Evolutionary conservation across 768 basidiomycete genomes (phyloP).

Genomic region (Pulveroboletus sp.): DNA sequence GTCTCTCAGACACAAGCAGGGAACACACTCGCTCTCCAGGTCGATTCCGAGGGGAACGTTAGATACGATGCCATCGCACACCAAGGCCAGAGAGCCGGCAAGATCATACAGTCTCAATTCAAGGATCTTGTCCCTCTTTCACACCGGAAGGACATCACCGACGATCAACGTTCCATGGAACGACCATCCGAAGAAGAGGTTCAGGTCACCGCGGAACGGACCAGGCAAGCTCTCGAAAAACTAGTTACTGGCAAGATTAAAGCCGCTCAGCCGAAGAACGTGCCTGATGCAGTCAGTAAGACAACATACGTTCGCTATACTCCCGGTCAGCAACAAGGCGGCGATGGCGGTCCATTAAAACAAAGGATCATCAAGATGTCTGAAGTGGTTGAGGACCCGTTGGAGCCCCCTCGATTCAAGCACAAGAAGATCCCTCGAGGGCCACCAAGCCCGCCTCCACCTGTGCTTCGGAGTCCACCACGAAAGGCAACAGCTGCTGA

Average conservation of each 20-base stretch:
- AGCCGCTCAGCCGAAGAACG: slow-evolving; percentile 95
- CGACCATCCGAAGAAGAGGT: slow-evolving; percentile 93
- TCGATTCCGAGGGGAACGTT: slow-evolving; percentile 93
- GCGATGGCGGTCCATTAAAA: slow-evolving; percentile 55
- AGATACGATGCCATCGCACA: slow-evolving; percentile 96
- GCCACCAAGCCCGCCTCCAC: slow-evolving; percentile 93
- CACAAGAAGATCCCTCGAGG: slow-evolving; percentile 98
- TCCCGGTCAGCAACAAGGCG: slow-evolving; percentile 80
- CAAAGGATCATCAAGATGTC: slow-evolving; percentile 99
- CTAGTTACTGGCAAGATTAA: slow-evolving; percentile 95
- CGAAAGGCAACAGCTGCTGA: slow-evolving; percentile 94
- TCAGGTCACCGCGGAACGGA: slow-evolving; percentile 85
- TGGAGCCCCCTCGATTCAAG: slow-evolving; percentile 96
- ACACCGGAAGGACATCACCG: slow-evolving; percentile 83
- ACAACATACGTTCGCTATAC: slow-evolving; percentile 94
- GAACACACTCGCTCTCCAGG: slow-evolving; percentile 94
- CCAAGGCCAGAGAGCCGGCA: slow-evolving; percentile 86
- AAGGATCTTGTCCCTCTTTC: slow-evolving; percentile 94
- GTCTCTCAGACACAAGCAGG: slow-evolving; percentile 74
- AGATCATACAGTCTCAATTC: slow-evolving; percentile 90
- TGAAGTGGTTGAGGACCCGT: slow-evolving; percentile 93
- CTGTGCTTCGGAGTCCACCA: slow-evolving; percentile 91
- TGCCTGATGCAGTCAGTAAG: slow-evolving; percentile 79
- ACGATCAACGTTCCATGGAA: slow-evolving; percentile 73
- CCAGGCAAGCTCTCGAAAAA: slow-evolving; percentile 87